A percentile compares a stretch with the other conserved stretches of the same genome.
Conservation (phyloP, 805 yeast genomes). For the Yamadazyma ubonensis region DNA sequence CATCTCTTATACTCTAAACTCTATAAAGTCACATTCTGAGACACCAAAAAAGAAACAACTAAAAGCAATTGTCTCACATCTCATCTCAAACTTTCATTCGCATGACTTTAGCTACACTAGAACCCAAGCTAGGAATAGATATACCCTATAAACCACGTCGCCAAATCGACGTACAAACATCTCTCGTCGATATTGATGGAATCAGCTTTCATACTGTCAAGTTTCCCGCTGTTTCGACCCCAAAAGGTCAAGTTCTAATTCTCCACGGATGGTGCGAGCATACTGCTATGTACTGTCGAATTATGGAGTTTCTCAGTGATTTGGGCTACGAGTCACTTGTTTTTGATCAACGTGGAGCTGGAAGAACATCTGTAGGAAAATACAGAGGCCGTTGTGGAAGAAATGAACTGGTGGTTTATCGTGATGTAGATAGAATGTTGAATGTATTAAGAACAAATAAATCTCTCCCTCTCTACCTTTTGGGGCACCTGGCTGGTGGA, state of each 20-base stretch:
- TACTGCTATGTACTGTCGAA: conserved; percentile 45
- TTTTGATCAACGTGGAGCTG: conserved; percentile 77
- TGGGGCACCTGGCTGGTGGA: conserved; percentile 84
- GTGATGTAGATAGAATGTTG: conserved; percentile 60
- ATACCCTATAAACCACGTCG: conserved; percentile 12
- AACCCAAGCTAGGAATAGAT: conserved; percentile 14
- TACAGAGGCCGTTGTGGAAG: conserved; percentile 50
- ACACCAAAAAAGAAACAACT: no score
- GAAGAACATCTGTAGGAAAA: conserved; percentile 57
- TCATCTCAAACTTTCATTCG: conserved; percentile 2
- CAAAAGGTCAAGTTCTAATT: conserved; percentile 51
- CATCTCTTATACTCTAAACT: no score
- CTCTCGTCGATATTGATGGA: conserved; percentile 8
- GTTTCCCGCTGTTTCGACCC: conserved; percentile 8
- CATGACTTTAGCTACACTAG: conserved; percentile 8
- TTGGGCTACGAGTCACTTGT: conserved; percentile 63
- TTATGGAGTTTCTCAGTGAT: conserved; percentile 51
- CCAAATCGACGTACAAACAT: neutral
- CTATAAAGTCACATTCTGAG: no score
- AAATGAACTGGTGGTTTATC: conserved; percentile 52
- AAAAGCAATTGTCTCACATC: conserved; percentile 2
- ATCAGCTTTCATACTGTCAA: conserved; percentile 14
- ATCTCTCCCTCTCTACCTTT: conserved; percentile 37
- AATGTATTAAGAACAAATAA: conserved; percentile 23
- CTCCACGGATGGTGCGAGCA: conserved; percentile 76